These are phyloP conservation scores for Mycena albidolilacea DNA, from an alignment of 768 basidiomycete species.

Conservation along the genomic window DNA sequence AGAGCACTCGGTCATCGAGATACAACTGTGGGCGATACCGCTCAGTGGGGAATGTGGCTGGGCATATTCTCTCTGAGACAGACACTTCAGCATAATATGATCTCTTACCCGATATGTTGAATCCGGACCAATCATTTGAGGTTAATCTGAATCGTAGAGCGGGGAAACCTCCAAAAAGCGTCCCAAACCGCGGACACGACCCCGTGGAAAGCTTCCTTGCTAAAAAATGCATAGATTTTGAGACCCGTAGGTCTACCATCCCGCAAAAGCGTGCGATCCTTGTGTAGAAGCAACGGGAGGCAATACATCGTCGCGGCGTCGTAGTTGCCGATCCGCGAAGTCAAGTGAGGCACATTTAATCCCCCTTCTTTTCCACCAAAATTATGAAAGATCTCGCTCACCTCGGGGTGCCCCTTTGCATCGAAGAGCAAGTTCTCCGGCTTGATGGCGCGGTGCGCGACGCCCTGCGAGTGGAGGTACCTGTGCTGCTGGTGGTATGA, in stretches of 20 bases:
- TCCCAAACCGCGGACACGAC: too few species aligned
- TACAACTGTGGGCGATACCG: too few species aligned
- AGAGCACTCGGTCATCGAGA: too few species aligned
- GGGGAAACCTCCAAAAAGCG: too few species aligned
- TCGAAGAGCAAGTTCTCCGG: slow-evolving; percentile 98
- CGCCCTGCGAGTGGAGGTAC: slow-evolving; percentile 96
- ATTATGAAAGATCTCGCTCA: slow-evolving; percentile 43
- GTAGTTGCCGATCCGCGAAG: slow-evolving; percentile 92
- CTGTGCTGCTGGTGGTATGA: neutral
- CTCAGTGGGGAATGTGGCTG: too few species aligned
- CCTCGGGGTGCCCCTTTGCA: slow-evolving; percentile 93
- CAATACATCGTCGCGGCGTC: slow-evolving; percentile 99
- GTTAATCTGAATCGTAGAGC: too few species aligned
- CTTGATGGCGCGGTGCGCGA: slow-evolving; percentile 98
- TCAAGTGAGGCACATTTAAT: neutral
- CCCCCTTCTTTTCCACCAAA: too few species aligned
- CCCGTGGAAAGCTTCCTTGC: slow-evolving; percentile 60
- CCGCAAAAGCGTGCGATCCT: slow-evolving; percentile 92
- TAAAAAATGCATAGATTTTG: slow-evolving; percentile 59
- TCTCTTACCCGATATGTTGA: too few species aligned
- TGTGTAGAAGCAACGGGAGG: slow-evolving; percentile 70
- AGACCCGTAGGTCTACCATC: slow-evolving; percentile 76
- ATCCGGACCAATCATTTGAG: too few species aligned
- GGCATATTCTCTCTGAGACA: too few species aligned
- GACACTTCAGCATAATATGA: too few species aligned